phyloP scores from a whole-genome alignment of 331 rosid genomes.

The Prunus yedoensis region DNA sequence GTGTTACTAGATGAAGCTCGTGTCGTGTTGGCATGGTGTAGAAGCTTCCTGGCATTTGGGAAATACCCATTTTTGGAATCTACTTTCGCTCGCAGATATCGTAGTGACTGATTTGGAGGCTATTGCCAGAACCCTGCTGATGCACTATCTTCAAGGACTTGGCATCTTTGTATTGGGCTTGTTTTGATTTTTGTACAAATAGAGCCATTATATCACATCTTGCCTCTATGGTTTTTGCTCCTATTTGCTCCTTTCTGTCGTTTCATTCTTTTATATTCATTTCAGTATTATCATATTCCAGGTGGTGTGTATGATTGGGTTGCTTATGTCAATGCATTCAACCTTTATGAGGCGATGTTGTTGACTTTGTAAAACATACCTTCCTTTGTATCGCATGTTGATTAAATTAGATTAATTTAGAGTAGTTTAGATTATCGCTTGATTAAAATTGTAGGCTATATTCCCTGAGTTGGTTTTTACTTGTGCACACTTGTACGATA shows the following conservation, averaged over 20 bases:
- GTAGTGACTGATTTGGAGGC: conserved; percentile 22
- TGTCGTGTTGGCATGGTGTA: background rate
- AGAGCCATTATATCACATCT: conserved; percentile 22
- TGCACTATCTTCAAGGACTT: conserved; percentile 1
- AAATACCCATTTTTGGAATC: conserved; percentile 1
- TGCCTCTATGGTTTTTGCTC: background rate
- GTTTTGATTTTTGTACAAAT: conserved; percentile 28
- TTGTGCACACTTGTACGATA: background rate
- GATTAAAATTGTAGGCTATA: background rate
- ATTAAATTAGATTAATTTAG: too few relatives aligned
- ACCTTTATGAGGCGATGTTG: too few relatives aligned
- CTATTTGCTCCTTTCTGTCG: background rate
- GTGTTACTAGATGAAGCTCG: conserved; percentile 16
- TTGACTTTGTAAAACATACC: too few relatives aligned
- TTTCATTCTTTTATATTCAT: background rate
- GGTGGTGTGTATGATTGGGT: too few relatives aligned
- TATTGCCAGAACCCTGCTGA: conserved; percentile 6
- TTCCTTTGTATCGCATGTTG: background rate
- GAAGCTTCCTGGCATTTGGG: conserved; percentile 27
- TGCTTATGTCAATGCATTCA: too few relatives aligned
- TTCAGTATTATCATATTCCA: too few relatives aligned
- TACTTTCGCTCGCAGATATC: background rate
- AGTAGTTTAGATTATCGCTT: too few relatives aligned
- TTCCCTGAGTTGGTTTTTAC: background rate
- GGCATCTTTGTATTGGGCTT: conserved; percentile 20